These are phyloP conservation scores for Calonectria pseudoturangicola DNA, from an alignment of 2,329 filamentous ascomycete genomes.

Conservation along the genomic window DNA sequence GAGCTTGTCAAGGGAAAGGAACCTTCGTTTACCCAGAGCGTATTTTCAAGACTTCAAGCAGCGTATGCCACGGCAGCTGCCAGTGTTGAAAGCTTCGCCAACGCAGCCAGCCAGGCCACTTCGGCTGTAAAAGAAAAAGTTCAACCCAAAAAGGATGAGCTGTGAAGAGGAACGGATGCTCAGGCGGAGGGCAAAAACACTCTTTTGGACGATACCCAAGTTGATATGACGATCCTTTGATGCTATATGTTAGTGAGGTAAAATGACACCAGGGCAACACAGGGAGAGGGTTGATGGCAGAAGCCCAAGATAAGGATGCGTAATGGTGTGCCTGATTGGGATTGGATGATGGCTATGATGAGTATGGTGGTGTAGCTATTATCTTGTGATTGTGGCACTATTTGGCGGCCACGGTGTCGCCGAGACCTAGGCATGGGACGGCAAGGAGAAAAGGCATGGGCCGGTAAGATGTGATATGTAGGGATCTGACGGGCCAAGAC, in stretches of 20 bases:
- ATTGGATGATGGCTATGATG: constrained; percentile 49
- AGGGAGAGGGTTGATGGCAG: constrained; percentile 34
- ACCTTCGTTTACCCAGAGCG: constrained; percentile 87
- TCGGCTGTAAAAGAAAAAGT: constrained; percentile 65
- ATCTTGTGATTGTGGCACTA: constrained; percentile 46
- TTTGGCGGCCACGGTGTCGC: constrained; percentile 36
- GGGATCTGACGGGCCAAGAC: constrained; percentile 22
- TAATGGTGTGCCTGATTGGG: constrained; percentile 47
- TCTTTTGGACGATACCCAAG: constrained; percentile 56
- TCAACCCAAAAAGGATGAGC: constrained; percentile 63
- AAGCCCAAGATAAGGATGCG: constrained; percentile 36
- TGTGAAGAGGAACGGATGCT: constrained; percentile 57
- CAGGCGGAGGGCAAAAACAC: constrained; percentile 36
- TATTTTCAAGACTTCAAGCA: constrained; percentile 81
- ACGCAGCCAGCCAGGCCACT: constrained; percentile 63
- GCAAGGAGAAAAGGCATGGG: constrained; percentile 9
- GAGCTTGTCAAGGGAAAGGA: constrained; percentile 87
- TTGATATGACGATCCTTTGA: constrained; percentile 55
- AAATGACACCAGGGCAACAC: constrained; percentile 28
- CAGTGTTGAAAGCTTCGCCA: constrained; percentile 67
- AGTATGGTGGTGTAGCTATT: constrained; percentile 40
- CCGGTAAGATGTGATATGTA: constrained; percentile 2
- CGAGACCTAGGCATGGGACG: constrained; percentile 28
- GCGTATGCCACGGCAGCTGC: constrained; percentile 82
- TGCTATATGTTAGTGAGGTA: constrained; percentile 35